Base-by-base conservation (phyloP, 345 rosid species). In the Leavenworthia alabamica region DNA sequence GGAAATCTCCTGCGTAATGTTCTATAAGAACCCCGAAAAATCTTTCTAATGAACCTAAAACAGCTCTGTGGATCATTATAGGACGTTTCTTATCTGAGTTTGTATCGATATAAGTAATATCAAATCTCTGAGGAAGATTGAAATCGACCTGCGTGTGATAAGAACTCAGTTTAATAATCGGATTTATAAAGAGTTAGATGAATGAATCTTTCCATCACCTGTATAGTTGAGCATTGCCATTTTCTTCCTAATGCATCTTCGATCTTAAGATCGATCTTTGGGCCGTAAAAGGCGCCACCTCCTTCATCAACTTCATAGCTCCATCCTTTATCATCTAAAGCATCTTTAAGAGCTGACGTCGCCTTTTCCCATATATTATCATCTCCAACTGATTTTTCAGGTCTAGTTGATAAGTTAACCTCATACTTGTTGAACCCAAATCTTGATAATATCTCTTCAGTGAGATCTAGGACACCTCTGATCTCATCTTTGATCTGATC, bases 271-370 rank as follows among this genome's bases (percentile, higher is more conserved):
- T 92, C 98, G 43, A 92, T 88, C 78, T 92, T 92, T 9, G 96
- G 98, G 67, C 98, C 98, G 56, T 88, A 88, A 79, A 92, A 92
- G 16, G 98, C 98, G n/a, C 98, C 98, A 19, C 98, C 98, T 32
- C 98, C 98, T 57, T 85, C 98, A 74, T 89, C 98, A 72, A 86
- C 79, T 73, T 89, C 82, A 74, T 88, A 88, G 77, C 65, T 75
- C 96, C 96, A 92, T 8, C 98, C 89, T 62, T 92, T 89, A 64
- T 92, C 95, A 47, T 86, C 85, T 68, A 92, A 80, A 67, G 98
- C 96, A 56, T 89, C 85, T 66, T 50, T 78, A 26, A 89, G 89
- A 20, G 97, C 97, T 73, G 68, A 50, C 4, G 94, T 93, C 35
- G 97, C 96, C 73, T 81, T 89, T 24, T 83, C 94, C 99, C 99